Conservation (phyloP, 2,329 filamentous ascomycete species). For the Epichloe sibirici region DNA sequence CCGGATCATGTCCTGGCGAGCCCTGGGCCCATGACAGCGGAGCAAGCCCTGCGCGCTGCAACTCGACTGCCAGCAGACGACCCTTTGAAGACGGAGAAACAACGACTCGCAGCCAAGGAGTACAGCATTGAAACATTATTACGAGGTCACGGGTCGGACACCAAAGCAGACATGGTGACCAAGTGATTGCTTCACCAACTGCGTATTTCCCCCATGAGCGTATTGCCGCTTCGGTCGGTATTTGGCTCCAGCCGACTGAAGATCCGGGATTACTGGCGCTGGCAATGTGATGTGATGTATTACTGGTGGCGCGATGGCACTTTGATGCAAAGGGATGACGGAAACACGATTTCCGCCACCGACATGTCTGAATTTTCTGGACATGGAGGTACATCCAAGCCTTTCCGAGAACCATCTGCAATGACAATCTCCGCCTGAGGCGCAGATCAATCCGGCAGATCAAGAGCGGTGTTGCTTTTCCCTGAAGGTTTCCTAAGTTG, state of each 20-base stretch:
- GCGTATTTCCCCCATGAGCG: slow-evolving; percentile 33
- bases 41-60: slow-evolving; percentile 28
- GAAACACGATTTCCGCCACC: slow-evolving; percentile 10
- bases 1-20: slow-evolving; percentile 31
- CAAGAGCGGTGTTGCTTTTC: slow-evolving; percentile 1
- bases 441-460: not conserved
- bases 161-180: slow-evolving; percentile 33
- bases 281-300: slow-evolving; percentile 26
- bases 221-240: slow-evolving; percentile 27
- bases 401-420: slow-evolving; percentile 12
- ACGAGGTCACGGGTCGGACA: slow-evolving; percentile 20
- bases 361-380: slow-evolving; percentile 14
- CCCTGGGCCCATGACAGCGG: slow-evolving; percentile 26
- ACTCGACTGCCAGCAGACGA: slow-evolving; percentile 23
- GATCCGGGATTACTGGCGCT: slow-evolving; percentile 22
- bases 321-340: slow-evolving; percentile 8
- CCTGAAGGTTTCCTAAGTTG: too few relatives aligned
- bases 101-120: slow-evolving; percentile 34
- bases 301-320: slow-evolving; percentile 25
- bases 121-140: slow-evolving; percentile 33
- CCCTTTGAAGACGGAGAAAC: slow-evolving; percentile 20
- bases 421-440: slow-evolving; percentile 6
- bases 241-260: slow-evolving; percentile 18
- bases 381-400: slow-evolving; percentile 13
- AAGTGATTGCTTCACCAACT: slow-evolving; percentile 42